These are phyloP conservation scores for Umbelopsis sp. DNA, from an alignment of 371 early-diverging fungal genomes.

Conservation along the genomic window DNA sequence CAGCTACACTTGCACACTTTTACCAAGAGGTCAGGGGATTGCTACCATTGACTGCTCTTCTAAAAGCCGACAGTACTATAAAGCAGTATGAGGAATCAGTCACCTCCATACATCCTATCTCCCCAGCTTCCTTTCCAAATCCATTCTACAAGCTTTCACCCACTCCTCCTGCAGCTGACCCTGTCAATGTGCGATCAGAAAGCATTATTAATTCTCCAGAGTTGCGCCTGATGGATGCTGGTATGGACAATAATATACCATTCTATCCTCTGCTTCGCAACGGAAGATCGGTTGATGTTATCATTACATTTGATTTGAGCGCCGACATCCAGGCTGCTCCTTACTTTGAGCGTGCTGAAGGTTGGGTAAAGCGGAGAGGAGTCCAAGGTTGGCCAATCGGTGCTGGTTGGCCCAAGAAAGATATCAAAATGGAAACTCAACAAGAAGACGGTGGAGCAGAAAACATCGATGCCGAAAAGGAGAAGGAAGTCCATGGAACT, in stretches of 20 bases:
- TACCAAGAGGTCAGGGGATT: slow-evolving; percentile 57
- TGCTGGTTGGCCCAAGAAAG: slow-evolving; percentile 47
- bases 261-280: slow-evolving; percentile 69
- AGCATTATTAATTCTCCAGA: slow-evolving; percentile 34
- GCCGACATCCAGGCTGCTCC: slow-evolving; percentile 71
- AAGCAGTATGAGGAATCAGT: slow-evolving; percentile 49
- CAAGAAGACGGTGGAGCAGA: slow-evolving; percentile 32
- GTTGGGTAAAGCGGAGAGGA: slow-evolving; percentile 55
- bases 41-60: slow-evolving; percentile 35
- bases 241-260: slow-evolving; percentile 78
- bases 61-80: slow-evolving; percentile 43
- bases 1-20: slow-evolving; percentile 67
- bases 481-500: slow-evolving; percentile 27
- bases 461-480: slow-evolving; percentile 30
- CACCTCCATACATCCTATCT: slow-evolving; percentile 54
- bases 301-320: slow-evolving; percentile 71
- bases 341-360: slow-evolving; percentile 69
- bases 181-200: slow-evolving; percentile 4
- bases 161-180: background rate
- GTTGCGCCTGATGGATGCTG: slow-evolving; percentile 72
- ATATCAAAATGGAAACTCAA: slow-evolving; percentile 26
- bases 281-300: slow-evolving; percentile 69
- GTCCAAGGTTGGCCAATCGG: slow-evolving; percentile 56
- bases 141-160: slow-evolving; percentile 51
- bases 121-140: slow-evolving; percentile 60